Evolutionary conservation across 305 asterid genomes (phyloP), one percentile per base, ranked within the genome.

Genomic region (Fraxinus ornus): DNA sequence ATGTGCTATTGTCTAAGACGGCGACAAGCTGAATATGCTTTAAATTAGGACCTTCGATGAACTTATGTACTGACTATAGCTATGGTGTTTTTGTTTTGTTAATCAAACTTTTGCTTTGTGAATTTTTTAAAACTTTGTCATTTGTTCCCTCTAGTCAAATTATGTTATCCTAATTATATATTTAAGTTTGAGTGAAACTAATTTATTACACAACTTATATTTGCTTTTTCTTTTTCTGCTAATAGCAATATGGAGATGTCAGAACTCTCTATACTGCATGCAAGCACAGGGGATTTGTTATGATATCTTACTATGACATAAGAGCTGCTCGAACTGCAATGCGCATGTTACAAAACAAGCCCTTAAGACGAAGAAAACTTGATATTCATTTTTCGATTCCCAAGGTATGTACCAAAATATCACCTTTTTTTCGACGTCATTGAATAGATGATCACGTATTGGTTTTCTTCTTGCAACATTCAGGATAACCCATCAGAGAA

Each of bases 401-500:
- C 6, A 96, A 96, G 97, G 98, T 96, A 68, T 82, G 84, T 33
- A 72, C 79, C 19, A 33, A 68, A 79, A 66, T 37, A 17, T 60
- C 37, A 60, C 7, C 7, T 19, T 28, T 36, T 17, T 76, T 57
- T 24, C 32, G 15, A 39, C 60, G 44, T 47, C 49, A 6, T 33
- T 82, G n/a, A 30, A 28, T 36, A 35, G 24, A 32, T 30, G 57
- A 60, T 44, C 76, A 72, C 28, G 19, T 19, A 74, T n/a, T 37
- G 30, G 30, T 32, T 41, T 10, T 26, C 32, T 78, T 87, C 74
- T 60, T 85, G 62, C 71, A 52, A 75, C 74, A 21, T 86, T 68
- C 91, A 97, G 99, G 99, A 97, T 80, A 97, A 97, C 81, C 99
- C 99, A 17, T 92, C 99, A 3, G 99, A 97, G 79, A 97, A 93